These are phyloP conservation scores for Cicer chorassanicum DNA, from an alignment of 306 rosid species.

Conservation along the genomic window DNA sequence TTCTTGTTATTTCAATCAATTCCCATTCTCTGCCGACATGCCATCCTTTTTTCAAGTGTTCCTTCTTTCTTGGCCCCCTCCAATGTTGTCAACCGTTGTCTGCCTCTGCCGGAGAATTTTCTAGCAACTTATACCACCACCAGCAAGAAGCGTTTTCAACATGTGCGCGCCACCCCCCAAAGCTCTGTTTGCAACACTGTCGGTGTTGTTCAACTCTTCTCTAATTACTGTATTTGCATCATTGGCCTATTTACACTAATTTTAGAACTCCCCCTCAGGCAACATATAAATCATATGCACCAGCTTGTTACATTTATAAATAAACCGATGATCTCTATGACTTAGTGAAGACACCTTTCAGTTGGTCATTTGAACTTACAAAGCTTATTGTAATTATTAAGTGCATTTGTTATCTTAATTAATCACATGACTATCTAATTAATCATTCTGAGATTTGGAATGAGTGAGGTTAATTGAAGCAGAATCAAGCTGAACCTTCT, in stretches of 20 bases:
- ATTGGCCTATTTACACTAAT: neutral
- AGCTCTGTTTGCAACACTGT: neutral
- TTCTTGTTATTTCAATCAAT: neutral
- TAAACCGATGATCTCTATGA: neutral
- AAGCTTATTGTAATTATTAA: too few relatives aligned
- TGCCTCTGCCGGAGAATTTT: neutral
- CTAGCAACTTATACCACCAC: neutral
- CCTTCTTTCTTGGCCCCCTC: neutral
- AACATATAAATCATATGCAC: neutral
- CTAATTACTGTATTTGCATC: conserved; percentile 1
- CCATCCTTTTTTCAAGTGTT: neutral
- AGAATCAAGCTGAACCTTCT: too few relatives aligned
- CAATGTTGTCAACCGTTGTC: too few relatives aligned
- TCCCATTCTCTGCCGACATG: neutral
- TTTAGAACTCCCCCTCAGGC: neutral
- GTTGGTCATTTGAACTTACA: too few relatives aligned
- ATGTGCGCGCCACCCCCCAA: neutral
- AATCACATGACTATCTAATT: too few relatives aligned
- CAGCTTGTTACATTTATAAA: conserved; percentile 1
- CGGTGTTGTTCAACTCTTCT: neutral
- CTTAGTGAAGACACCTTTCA: too few relatives aligned
- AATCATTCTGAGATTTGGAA: too few relatives aligned
- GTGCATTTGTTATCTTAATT: too few relatives aligned
- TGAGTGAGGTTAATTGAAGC: too few relatives aligned
- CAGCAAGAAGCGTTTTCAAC: neutral